A percentile compares a stretch with the other conserved stretches of the same genome.
These are phyloP conservation scores for Trichosporon coremiiforme DNA, from an alignment of 1,284 basidiomycete genomes.

Conservation along the genomic window DNA sequence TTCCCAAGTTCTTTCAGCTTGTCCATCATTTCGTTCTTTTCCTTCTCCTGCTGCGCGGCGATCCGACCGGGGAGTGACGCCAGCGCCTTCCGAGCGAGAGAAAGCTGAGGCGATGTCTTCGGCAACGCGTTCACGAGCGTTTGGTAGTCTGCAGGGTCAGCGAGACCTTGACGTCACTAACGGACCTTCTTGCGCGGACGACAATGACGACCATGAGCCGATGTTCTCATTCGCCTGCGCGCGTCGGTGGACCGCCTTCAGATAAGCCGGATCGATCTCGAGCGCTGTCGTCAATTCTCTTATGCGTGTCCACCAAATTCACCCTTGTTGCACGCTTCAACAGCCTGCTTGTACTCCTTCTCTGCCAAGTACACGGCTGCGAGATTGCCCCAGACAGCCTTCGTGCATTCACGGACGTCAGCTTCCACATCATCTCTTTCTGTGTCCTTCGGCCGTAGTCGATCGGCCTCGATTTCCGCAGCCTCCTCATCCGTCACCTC, in stretches of 20 bases:
- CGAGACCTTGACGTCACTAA: constrained; percentile 12
- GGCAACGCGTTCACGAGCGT: constrained; percentile 67
- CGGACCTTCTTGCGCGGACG: constrained; percentile 79
- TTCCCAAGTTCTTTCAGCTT: constrained; percentile 94
- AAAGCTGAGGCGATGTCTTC: constrained; percentile 61
- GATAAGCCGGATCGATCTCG: constrained; percentile 75
- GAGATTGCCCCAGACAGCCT: constrained; percentile 51
- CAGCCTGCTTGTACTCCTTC: constrained; percentile 55
- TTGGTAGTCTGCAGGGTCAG: constrained; percentile 68
- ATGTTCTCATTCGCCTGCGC: constrained; percentile 80
- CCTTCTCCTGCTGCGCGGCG: constrained; percentile 71
- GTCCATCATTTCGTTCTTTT: constrained; percentile 87
- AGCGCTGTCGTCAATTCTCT: constrained; percentile 64
- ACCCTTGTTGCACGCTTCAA: constrained; percentile 56
- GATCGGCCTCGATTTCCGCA: constrained; percentile 32
- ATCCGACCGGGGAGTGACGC: constrained; percentile 66
- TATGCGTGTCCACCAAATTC: neutral
- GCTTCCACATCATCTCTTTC: constrained; percentile 36
- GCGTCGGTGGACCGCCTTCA: constrained; percentile 85
- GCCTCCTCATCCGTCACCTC: constrained; percentile 52
- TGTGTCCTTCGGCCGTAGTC: constrained; percentile 23
- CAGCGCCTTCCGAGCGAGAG: constrained; percentile 62
- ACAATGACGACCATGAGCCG: constrained; percentile 77
- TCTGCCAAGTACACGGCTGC: constrained; percentile 55
- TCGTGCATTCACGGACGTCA: constrained; percentile 41